Evolutionary conservation across 257 asterid species (phyloP), one percentile per base, ranked within the genome.

Genomic region (Phtheirospermum japonicum): DNA sequence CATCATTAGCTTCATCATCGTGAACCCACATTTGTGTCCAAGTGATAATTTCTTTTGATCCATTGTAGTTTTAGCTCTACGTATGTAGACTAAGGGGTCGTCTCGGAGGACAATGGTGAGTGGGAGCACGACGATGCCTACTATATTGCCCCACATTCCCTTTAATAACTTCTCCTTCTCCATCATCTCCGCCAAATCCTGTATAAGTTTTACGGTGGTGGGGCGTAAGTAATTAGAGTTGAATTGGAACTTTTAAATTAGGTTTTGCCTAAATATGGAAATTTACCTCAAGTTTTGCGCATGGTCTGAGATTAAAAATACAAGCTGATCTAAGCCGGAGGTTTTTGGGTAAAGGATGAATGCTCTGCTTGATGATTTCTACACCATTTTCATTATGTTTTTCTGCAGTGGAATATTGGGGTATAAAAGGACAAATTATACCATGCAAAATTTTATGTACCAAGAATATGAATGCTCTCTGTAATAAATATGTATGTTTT

Each of bases 161-260:
- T 64, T 66, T 32, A 72, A 30, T 7, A 52, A 49, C 45, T 59
- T 51, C 32, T 31, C 71, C 31, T 64, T 73, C 63, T 76, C 73
- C 85, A 84, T 74, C 78, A 81, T 69, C 59, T 70, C 80, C 9
- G 65, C 73, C 62, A 81, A 64, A 7, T 65, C 83, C 90, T 83
- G 16, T 5, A 26, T n/a, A 50, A 2, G 45, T 14, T 12, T n/a
- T 5, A 6, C 10, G 9, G n/a, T n/a, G 8, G 40, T 36, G 9
- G 8, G 0, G 5, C 40, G 10, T 1, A 36, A 36, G n/a, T n/a
- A n/a, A n/a, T n/a, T n/a, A n/a, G n/a, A n/a, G n/a, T n/a, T n/a
- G n/a, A n/a, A n/a, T n/a, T n/a, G n/a, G n/a, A n/a, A n/a, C n/a
- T n/a, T n/a, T n/a, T n/a, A n/a, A n/a, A n/a, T n/a, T n/a, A n/a